phyloP scores from a whole-genome alignment of 1,284 basidiomycete species.

The Ustilago xerochloae region DNA sequence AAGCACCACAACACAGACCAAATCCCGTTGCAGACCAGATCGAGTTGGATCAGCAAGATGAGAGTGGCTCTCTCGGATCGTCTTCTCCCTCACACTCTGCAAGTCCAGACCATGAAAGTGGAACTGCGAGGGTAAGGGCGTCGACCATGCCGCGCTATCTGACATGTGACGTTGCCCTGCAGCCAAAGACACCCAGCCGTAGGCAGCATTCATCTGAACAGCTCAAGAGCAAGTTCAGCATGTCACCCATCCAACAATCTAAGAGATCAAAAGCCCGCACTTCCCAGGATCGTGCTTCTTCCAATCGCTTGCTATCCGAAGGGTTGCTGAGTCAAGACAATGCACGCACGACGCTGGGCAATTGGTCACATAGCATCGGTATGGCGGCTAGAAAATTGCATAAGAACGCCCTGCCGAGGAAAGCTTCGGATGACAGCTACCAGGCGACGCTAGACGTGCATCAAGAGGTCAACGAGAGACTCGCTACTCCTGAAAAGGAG shows the following conservation, averaged over 20 bases:
- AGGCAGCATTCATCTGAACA: slow-evolving; percentile 13
- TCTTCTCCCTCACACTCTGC: neutral
- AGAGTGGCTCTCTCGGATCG: neutral
- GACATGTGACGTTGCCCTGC: neutral
- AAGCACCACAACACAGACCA: neutral
- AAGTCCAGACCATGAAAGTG: neutral
- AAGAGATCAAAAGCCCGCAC: slow-evolving; percentile 23
- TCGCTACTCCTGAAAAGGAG: slow-evolving; percentile 16
- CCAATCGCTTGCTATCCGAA: neutral
- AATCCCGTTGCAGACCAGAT: neutral
- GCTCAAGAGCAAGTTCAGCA: slow-evolving; percentile 48
- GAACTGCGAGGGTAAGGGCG: neutral
- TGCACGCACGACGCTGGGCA: slow-evolving; percentile 19
- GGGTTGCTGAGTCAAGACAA: slow-evolving; percentile 13
- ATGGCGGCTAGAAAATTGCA: slow-evolving; percentile 28
- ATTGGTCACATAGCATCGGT: slow-evolving; percentile 33
- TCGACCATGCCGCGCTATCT: slow-evolving; percentile 14
- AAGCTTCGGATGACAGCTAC: slow-evolving; percentile 21
- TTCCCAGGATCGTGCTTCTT: slow-evolving; percentile 13
- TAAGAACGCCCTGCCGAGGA: slow-evolving; percentile 16
- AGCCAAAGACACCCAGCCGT: slow-evolving; percentile 23
- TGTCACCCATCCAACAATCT: slow-evolving; percentile 42
- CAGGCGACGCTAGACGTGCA: slow-evolving; percentile 1
- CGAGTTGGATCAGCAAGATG: neutral
- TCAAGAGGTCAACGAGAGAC: neutral